A percentile compares a stretch with the other conserved stretches of the same genome.
Evolutionary conservation across 352 stramenopile species (phyloP).

Genomic region (Aphanomyces invadans): DNA sequence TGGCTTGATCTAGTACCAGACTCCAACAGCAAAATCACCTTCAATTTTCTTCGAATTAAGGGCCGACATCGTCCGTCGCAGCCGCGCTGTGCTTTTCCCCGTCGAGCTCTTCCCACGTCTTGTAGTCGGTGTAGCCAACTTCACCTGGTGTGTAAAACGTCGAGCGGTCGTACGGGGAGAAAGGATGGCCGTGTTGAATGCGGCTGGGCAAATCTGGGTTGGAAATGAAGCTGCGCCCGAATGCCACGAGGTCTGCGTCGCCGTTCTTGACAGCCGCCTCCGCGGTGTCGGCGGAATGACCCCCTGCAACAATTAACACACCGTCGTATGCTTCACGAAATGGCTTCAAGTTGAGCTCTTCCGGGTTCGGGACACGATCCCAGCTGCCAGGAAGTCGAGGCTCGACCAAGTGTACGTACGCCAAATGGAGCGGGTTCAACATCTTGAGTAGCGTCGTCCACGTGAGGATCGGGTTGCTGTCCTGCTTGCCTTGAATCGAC

Average conservation of each 20-base stretch:
- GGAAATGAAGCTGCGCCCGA: conserved; percentile 62
- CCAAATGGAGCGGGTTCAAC: conserved; percentile 50
- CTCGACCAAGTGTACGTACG: conserved; percentile 55
- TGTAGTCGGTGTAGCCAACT: conserved; percentile 27
- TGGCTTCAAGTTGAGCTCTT: conserved; percentile 27
- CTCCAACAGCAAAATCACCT: too few relatives aligned
- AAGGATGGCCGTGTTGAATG: conserved; percentile 36
- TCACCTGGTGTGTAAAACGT: conserved; percentile 30
- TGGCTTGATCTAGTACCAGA: too few relatives aligned
- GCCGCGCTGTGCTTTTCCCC: not conserved
- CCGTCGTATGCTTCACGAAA: conserved; percentile 58
- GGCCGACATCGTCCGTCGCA: too few relatives aligned
- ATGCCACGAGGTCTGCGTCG: conserved; percentile 50
- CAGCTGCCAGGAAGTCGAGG: conserved; percentile 37
- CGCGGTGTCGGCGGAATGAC: conserved; percentile 42
- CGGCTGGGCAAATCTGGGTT: conserved; percentile 66
- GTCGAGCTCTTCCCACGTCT: conserved; percentile 14
- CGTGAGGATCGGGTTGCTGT: conserved; percentile 31
- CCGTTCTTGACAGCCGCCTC: conserved; percentile 42
- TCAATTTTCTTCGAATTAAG: too few relatives aligned
- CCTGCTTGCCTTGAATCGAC: conserved; percentile 30
- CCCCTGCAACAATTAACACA: conserved; percentile 46
- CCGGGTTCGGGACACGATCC: conserved; percentile 15
- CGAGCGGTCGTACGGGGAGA: conserved; percentile 38
- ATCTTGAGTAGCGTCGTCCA: conserved; percentile 33